Base-by-base conservation (phyloP, 495 filamentous ascomycete species). In the Neurospora sublineolata region DNA sequence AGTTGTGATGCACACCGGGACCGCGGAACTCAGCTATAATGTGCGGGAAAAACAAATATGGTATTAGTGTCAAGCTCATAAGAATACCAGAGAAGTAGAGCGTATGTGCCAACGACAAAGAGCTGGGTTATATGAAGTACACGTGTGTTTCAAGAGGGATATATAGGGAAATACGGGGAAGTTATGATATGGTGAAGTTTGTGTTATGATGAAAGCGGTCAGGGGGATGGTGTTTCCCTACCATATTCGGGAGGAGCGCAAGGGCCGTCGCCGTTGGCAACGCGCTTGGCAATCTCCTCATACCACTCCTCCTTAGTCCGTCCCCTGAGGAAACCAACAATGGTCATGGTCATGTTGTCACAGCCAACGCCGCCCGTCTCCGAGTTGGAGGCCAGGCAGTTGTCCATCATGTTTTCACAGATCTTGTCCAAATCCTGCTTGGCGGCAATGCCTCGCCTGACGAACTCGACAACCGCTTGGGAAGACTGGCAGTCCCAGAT, bases 361-460 rank as follows among this genome's bases (percentile, higher is more conserved):
- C 95, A 99, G 73, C 95, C 95, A 68, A 99, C 95, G 60, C 95
- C 95, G 39, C 95, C 95, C 52, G 95, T 98, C 82, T 99, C 96
- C 76, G 94, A 95, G 86, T 95, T 97, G 69, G 93, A 94, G 37
- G 95, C 92, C 70, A 98, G 87, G 80, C 95, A 99, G 83, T 98
- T 99, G 84, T 98, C 94, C 95, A 99, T 99, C 93, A 99, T 96
- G 84, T 99, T 99, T 84, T 99, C 95, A 82, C 94, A 97, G 77
- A 99, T 97, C 77, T 90, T 89, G 68, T 92, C 88, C 23, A 99
- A 87, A 38, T 94, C 90, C 83, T 99, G 95, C 84, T 97, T 95
- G 23, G 94, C 94, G 27, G 93, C 93, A 79, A 99, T 97, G 42
- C 95, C 96, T 74, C 96, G 89, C 77, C 95, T 88, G 74, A 98